Conservation (phyloP, 1,284 basidiomycete species). For the Tausonia pullulans region DNA sequence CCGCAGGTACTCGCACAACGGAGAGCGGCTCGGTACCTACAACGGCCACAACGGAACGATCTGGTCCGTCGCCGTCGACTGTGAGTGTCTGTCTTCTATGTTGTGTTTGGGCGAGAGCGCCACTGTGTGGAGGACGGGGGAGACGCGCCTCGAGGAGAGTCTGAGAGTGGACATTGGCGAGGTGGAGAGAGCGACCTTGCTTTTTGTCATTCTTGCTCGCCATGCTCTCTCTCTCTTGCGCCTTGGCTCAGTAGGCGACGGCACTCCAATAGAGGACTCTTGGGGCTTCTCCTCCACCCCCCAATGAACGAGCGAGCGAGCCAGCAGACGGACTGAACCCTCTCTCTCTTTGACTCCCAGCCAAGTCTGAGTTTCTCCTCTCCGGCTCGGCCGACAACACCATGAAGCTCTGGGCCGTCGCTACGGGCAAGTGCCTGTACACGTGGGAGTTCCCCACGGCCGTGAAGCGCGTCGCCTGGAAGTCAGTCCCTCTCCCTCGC, state of each 20-base stretch:
- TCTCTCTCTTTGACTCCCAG: slow-evolving; percentile 35
- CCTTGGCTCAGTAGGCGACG: background rate
- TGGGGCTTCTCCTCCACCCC: too few relatives aligned
- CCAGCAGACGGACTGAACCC: background rate
- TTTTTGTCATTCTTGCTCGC: background rate
- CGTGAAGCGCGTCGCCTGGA: slow-evolving; percentile 75
- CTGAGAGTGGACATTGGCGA: too few relatives aligned
- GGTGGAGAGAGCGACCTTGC: too few relatives aligned
- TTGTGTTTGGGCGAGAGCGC: too few relatives aligned
- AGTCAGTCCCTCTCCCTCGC: slow-evolving; percentile 23
- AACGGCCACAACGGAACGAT: slow-evolving; percentile 93
- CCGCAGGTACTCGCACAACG: slow-evolving; percentile 78
- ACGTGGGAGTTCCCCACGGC: slow-evolving; percentile 98
- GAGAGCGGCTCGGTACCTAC: slow-evolving; percentile 93
- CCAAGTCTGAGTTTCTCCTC: slow-evolving; percentile 71
- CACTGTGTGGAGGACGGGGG: too few relatives aligned
- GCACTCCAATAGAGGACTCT: too few relatives aligned
- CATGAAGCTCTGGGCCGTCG: slow-evolving; percentile 82
- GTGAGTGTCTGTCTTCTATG: slow-evolving; percentile 43
- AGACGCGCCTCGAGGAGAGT: too few relatives aligned
- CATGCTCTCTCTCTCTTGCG: background rate
- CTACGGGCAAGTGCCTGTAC: slow-evolving; percentile 79
- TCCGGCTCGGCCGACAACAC: slow-evolving; percentile 81
- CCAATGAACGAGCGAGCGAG: too few relatives aligned
- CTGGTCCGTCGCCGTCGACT: slow-evolving; percentile 93